Evolutionary conservation across 75 land plant species (phyloP).

Genomic region (Pinus taeda): DNA sequence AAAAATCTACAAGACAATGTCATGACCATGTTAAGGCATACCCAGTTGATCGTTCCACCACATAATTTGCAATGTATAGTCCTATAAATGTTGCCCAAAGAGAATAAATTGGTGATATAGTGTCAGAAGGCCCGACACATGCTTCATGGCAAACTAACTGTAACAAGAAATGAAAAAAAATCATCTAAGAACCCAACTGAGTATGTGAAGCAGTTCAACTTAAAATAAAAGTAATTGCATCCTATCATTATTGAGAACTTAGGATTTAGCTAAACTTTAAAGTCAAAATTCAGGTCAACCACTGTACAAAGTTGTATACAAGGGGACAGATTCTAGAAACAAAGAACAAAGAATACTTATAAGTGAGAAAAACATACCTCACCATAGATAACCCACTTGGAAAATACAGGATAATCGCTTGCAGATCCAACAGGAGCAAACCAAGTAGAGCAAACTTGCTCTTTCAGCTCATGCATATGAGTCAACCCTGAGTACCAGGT

Average conservation of each 20-base stretch:
- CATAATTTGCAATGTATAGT: conserved; percentile 93
- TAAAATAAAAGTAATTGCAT: no score
- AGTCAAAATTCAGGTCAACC: no score
- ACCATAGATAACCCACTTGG: conserved; percentile 96
- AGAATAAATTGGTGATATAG: conserved; percentile 92
- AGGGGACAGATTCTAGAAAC: no score
- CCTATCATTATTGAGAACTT: no score
- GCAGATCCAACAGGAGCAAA: conserved; percentile 98
- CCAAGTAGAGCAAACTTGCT: conserved; percentile 91
- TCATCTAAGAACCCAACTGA: no score
- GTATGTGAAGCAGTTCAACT: no score
- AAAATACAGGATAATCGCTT: conserved; percentile 87
- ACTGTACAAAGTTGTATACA: no score
- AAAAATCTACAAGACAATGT: no score
- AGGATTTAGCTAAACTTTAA: no score
- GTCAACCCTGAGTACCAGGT: conserved; percentile 60
- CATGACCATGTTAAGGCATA: conserved; percentile 17
- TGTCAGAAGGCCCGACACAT: conserved; percentile 68
- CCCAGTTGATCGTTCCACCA: conserved; percentile 94
- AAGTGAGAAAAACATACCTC: conserved; percentile 44
- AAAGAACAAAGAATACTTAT: no score
- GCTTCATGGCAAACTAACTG: conserved; percentile 84
- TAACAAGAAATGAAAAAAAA: not conserved
- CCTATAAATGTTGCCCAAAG: conserved; percentile 98
- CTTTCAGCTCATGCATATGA: conserved; percentile 74